Conservation (phyloP, 2,329 filamentous ascomycete genomes). For the Monosporascus sp. region DNA sequence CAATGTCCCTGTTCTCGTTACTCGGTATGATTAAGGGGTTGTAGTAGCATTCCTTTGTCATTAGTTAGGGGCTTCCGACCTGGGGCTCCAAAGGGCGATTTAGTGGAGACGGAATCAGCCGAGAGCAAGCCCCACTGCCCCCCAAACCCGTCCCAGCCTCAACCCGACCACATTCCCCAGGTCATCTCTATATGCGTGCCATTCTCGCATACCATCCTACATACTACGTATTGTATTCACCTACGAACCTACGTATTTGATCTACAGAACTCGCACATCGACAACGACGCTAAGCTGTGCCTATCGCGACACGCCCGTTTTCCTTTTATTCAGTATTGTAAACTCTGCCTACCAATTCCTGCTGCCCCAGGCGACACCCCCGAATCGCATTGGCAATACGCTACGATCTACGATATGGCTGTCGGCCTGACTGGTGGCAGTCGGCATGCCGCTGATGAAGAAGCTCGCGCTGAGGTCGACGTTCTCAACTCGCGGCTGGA, state of each 20-base stretch:
- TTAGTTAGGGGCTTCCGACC: too few relatives aligned
- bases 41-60: too few relatives aligned
- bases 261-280: too few relatives aligned
- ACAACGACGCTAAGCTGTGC: too few relatives aligned
- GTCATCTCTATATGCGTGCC: neutral
- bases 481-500: conserved; percentile 71
- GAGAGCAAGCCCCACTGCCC: too few relatives aligned
- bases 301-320: neutral
- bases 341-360: neutral
- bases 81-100: too few relatives aligned
- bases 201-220: neutral
- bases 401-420: conserved; percentile 36
- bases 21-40: too few relatives aligned
- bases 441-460: conserved; percentile 56
- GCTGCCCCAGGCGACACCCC: neutral
- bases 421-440: conserved; percentile 39
- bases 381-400: neutral
- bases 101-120: too few relatives aligned
- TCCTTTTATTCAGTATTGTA: neutral
- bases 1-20: too few relatives aligned
- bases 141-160: too few relatives aligned
- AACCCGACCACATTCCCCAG: neutral
- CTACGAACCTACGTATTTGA: neutral
- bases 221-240: neutral
- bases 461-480: conserved; percentile 64